Evolutionary conservation across 2,329 filamentous ascomycete species (phyloP), one percentile per base, ranked within the genome.

Genomic region (Cyclaneusma minus): DNA sequence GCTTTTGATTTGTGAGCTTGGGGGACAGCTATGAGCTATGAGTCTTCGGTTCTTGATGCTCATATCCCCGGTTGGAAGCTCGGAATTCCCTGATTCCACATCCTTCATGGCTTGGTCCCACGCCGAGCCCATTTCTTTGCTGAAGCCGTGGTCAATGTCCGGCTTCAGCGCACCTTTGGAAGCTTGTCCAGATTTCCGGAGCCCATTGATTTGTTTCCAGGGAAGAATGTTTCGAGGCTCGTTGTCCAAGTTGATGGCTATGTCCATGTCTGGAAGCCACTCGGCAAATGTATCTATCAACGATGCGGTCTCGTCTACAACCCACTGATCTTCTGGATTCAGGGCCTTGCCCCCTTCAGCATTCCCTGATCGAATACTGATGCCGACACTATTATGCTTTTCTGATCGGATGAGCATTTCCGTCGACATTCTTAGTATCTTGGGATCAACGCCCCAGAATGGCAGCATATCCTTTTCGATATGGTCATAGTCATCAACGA

Each of bases 241-340:
- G 39, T 64, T 60, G 29, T 60, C 50, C 6, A 53, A 45, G 32
- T 64, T 65, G 43, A 64, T 60, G 6, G 59, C 58, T 11, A 65
- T 50, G 31, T 64, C 58, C 55, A 66, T 61, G 30, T 65, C 55
- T 1, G 61, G 62, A 7, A 65, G 41, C 37, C 52, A 54, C 28
- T 52, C 35, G 5, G 51, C 49, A 35, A 63, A 53, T 6, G 58
- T 49, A 19, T 42, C 36, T 3, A 57, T 38, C 48, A 57, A 56
- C 2, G 42, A 41, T 13, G 43, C 43, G 26, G 58, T 42, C 4
- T 42, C 42, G 9, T 50, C 44, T 32, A 52, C 40, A 48, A 53
- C 51, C 51, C 51, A 53, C 10, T 41, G 33, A 32, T 52, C 48
- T 6, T 47, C 49, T 9, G 45, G 44, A 4, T 32, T 38, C 9